Evolutionary conservation across 352 stramenopile species (phyloP).

Genomic region (Phytophthora sojae): DNA sequence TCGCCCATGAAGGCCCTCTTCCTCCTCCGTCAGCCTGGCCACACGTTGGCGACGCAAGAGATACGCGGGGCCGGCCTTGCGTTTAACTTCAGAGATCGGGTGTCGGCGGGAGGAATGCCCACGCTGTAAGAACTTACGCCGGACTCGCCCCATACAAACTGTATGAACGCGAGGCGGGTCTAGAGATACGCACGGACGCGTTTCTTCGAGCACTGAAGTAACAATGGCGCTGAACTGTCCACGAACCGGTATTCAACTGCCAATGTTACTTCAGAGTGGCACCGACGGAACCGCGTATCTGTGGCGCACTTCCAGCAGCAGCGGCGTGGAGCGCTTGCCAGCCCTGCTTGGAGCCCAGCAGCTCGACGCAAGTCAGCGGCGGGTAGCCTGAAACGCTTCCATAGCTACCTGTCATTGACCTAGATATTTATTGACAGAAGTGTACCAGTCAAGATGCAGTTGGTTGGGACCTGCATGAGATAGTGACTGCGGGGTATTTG

Average conservation of each 20-base stretch:
- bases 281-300: conserved; percentile 1
- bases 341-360: not conserved
- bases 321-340: too few species aligned
- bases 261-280: conserved; percentile 17
- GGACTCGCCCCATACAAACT: conserved; percentile 6
- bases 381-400: too few species aligned
- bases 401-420: too few species aligned
- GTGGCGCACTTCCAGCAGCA: not conserved
- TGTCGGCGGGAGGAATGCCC: not conserved
- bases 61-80: conserved; percentile 7
- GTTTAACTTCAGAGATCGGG: conserved; percentile 24
- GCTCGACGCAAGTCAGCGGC: not conserved
- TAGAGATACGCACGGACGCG: conserved; percentile 27
- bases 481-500: not conserved
- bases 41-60: conserved; percentile 20
- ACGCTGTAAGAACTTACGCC: conserved; percentile 21
- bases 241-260: conserved; percentile 27
- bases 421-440: too few species aligned
- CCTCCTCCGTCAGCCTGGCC: conserved; percentile 4
- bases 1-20: not conserved
- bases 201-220: conserved; percentile 32
- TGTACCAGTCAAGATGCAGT: too few species aligned
- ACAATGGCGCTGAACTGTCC: conserved; percentile 18
- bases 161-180: not conserved
- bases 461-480: too few species aligned